Evolutionary conservation across 768 basidiomycete genomes (phyloP), one percentile per base, ranked within the genome.

Genomic region (Panellus pusillus): DNA sequence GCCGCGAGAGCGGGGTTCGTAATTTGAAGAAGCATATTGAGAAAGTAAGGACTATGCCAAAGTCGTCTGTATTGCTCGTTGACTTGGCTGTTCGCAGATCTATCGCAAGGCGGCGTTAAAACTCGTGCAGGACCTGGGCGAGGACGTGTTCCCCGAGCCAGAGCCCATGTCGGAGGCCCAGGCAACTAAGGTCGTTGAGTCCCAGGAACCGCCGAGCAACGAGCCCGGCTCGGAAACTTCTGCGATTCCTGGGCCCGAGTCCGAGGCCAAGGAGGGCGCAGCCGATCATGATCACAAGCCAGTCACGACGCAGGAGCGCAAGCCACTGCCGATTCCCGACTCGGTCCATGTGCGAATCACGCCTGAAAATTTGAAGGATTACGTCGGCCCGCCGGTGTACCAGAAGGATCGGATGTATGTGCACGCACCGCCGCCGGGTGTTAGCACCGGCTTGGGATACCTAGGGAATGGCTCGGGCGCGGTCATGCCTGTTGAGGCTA

Each of bases 11-110:
- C 62, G 97, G 97, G 40, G 97, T 99, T 28, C 78, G 97, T 44
- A 93, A 94, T 66, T 66, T 99, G 68, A 98, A 98, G 84, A 98
- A 99, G 73, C 91, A 95, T 64, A 96, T 99, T 50, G 96, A 99
- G 66, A 98, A 98, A 85, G 93, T 93, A 55, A 2, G 65, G 14
- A 5, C 4, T 3, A 19, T 18, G 27, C 18, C 32, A 15, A 9
- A 9, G 14, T 35, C 7, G 32, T 35, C 17, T 32, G 45, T 20
- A 37, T 27, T 17, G 8, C n/a, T 24, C 18, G 40, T 20, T 20
- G 43, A 35, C 32, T 35, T 35, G 32, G 8, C 11, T 27, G 35
- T 58, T 31, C 9, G 12, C 57, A 98, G 93, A 94, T 99, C 52
- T 98, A 95, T 71, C 84, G 97, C 56, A 99, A 99, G 69, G 91